These are phyloP conservation scores for Suhomyces yuchorum DNA, from an alignment of 1,139 yeast genomes.

Conservation along the genomic window DNA sequence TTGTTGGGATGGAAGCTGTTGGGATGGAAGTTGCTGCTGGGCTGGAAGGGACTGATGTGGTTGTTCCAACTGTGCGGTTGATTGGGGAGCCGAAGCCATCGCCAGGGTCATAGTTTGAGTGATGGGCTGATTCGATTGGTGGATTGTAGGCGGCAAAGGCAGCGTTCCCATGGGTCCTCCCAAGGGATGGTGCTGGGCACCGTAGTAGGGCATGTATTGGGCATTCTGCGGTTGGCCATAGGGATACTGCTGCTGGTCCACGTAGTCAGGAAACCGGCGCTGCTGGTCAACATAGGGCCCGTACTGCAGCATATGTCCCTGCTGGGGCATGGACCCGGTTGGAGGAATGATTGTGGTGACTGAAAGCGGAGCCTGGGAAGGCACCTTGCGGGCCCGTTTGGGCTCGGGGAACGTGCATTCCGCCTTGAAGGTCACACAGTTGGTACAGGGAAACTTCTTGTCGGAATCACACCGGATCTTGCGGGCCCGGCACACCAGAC, in stretches of 20 bases:
- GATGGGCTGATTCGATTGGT: background rate
- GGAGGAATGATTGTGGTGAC: slow-evolving; percentile 97
- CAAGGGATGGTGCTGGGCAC: background rate
- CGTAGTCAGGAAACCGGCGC: background rate
- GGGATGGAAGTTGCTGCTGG: no score
- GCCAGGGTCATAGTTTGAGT: background rate
- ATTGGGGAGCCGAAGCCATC: background rate
- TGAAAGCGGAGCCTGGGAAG: slow-evolving; percentile 76
- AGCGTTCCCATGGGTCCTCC: slow-evolving; percentile 1
- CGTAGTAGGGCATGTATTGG: background rate
- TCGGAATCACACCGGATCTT: slow-evolving; percentile 62
- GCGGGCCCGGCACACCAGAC: slow-evolving; percentile 58
- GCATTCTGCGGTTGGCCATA: background rate
- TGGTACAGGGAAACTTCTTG: slow-evolving; percentile 26
- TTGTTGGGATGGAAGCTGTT: no score
- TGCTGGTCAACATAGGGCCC: background rate
- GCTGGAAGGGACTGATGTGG: no score
- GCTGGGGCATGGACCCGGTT: slow-evolving; percentile 83
- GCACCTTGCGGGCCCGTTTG: slow-evolving; percentile 4
- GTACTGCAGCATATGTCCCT: background rate
- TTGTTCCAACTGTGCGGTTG: background rate
- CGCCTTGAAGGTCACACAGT: slow-evolving; percentile 27
- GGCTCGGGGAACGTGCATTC: slow-evolving; percentile 21
- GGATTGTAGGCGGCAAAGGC: background rate
- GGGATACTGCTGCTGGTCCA: background rate